phyloP scores from a whole-genome alignment of 805 yeast species.

The Suhomyces sp. region DNA sequence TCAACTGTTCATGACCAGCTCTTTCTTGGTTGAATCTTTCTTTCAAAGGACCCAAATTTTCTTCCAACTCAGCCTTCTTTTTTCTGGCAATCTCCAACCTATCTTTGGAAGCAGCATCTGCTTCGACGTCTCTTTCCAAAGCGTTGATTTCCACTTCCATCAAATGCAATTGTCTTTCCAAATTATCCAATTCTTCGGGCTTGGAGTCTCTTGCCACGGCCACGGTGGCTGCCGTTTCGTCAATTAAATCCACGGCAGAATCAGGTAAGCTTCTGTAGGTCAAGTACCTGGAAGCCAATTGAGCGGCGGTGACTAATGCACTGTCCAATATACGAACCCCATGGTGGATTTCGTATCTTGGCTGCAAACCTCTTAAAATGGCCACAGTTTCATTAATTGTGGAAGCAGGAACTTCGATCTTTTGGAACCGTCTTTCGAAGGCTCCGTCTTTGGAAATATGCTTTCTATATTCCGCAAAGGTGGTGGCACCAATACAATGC shows the following conservation, averaged over 20 bases:
- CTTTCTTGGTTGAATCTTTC: slow-evolving; percentile 85
- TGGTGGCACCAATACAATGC: slow-evolving; percentile 98
- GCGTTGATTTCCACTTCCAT: slow-evolving; percentile 96
- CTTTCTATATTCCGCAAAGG: slow-evolving; percentile 90
- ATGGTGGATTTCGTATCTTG: slow-evolving; percentile 93
- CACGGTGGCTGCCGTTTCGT: slow-evolving; percentile 93
- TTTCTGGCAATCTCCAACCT: slow-evolving; percentile 77
- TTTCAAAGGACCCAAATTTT: slow-evolving; percentile 78
- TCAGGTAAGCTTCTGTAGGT: slow-evolving; percentile 96
- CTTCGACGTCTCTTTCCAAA: slow-evolving; percentile 89
- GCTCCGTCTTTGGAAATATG: slow-evolving; percentile 97
- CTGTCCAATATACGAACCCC: slow-evolving; percentile 95
- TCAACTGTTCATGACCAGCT: slow-evolving; percentile 86
- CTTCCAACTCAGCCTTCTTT: slow-evolving; percentile 79
- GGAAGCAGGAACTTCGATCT: slow-evolving; percentile 93
- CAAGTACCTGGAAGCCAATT: slow-evolving; percentile 87
- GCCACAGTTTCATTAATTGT: slow-evolving; percentile 92
- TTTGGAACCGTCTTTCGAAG: slow-evolving; percentile 96
- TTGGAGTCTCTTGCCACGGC: slow-evolving; percentile 98
- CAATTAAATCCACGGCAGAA: slow-evolving; percentile 93
- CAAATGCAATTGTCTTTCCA: slow-evolving; percentile 89
- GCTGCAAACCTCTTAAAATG: slow-evolving; percentile 92
- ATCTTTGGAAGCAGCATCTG: slow-evolving; percentile 79
- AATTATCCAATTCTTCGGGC: slow-evolving; percentile 92
- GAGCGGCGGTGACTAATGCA: slow-evolving; percentile 92